Percentiles rank a stretch among this genome's conserved stretches.
phyloP scores from a whole-genome alignment of 1,284 basidiomycete genomes.

The Ceratobasidium sp. region DNA sequence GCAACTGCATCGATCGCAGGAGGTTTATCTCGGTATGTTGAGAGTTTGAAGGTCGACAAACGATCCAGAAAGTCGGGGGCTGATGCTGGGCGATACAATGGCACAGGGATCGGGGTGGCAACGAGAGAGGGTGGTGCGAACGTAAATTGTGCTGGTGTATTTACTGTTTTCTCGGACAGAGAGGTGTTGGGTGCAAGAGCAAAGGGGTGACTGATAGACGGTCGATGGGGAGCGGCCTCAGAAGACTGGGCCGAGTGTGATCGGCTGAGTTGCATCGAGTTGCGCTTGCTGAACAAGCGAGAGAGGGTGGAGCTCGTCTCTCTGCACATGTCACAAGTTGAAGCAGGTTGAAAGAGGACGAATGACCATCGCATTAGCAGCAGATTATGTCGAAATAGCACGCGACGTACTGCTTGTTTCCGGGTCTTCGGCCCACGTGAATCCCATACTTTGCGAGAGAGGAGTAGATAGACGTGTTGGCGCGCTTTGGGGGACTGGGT shows the following conservation, averaged over 20 bases:
- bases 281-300: constrained; percentile 34
- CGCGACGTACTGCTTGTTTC: constrained; percentile 56
- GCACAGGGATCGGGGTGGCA: constrained; percentile 48
- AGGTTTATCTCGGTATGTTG: constrained; percentile 79
- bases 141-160: constrained; percentile 48
- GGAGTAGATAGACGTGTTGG: constrained; percentile 67
- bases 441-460: constrained; percentile 77
- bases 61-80: constrained; percentile 70
- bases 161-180: constrained; percentile 51
- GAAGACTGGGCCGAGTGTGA: constrained; percentile 47
- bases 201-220: constrained; percentile 68
- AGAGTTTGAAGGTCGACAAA: constrained; percentile 73
- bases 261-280: constrained; percentile 23
- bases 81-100: constrained; percentile 79
- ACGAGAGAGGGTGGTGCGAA: constrained; percentile 52
- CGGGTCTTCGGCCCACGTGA: constrained; percentile 51
- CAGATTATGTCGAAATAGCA: constrained; percentile 52
- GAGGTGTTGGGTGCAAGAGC: constrained; percentile 61
- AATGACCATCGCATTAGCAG: constrained; percentile 21
- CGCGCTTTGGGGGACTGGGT: constrained; percentile 57
- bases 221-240: constrained; percentile 68
- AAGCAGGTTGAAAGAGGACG: background rate
- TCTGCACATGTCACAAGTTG: constrained; percentile 8
- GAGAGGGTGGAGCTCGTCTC: constrained; percentile 34
- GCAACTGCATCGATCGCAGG: constrained; percentile 73